Conservation (phyloP, 371 early-diverging fungal genomes). For the Haplosporangium sp. region DNA sequence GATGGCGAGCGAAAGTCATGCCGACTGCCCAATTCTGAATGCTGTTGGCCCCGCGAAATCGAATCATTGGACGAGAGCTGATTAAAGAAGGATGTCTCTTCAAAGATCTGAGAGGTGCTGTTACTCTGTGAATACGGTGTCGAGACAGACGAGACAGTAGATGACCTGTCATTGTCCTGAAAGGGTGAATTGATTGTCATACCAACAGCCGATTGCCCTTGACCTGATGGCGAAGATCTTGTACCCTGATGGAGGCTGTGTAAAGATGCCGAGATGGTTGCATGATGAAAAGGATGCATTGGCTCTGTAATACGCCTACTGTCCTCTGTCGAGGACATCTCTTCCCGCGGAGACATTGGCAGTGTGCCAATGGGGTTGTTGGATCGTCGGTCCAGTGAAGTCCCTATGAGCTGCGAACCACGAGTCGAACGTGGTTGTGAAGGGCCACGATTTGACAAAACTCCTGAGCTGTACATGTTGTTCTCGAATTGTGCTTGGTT, state of each 20-base stretch:
- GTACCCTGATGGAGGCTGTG: no score
- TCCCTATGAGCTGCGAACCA: slow-evolving; percentile 29
- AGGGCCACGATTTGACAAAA: slow-evolving; percentile 27
- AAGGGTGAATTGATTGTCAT: not conserved
- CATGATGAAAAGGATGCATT: slow-evolving; percentile 39
- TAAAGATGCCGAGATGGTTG: slow-evolving; percentile 29
- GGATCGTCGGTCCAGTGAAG: slow-evolving; percentile 13
- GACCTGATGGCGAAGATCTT: no score
- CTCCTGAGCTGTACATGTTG: slow-evolving; percentile 25
- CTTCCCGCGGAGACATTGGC: slow-evolving; percentile 30
- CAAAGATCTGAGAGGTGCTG: slow-evolving; percentile 52
- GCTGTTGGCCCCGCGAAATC: slow-evolving; percentile 27
- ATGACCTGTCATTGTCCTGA: slow-evolving; percentile 37
- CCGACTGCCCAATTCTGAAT: slow-evolving; percentile 5
- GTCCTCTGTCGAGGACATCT: not conserved
- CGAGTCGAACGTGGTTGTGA: slow-evolving; percentile 42
- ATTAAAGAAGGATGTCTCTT: slow-evolving; percentile 54
- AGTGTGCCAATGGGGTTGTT: slow-evolving; percentile 10
- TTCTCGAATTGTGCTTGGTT: slow-evolving; percentile 15
- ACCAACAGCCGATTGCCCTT: not conserved
- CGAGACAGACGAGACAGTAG: slow-evolving; percentile 33
- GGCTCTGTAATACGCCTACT: slow-evolving; percentile 26
- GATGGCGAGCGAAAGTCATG: slow-evolving; percentile 17
- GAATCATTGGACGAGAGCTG: slow-evolving; percentile 50
- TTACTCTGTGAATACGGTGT: slow-evolving; percentile 53